phyloP scores from a whole-genome alignment of 2,329 filamentous ascomycete genomes.

The Scolecobasidium constrictum region DNA sequence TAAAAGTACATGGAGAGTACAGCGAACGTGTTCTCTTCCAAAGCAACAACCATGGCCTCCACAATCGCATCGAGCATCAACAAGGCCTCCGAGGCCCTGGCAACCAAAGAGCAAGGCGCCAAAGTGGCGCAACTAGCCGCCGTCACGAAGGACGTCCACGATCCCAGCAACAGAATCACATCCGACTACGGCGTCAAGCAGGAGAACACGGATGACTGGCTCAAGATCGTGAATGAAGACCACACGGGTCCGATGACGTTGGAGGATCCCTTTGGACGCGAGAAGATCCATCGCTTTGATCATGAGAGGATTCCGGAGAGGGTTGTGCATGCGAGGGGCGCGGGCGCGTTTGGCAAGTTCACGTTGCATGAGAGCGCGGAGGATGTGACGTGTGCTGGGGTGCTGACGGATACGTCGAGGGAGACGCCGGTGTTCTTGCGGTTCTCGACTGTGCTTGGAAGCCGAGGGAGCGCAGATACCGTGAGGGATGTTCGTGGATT shows the following conservation, averaged over 20 bases:
- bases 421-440: constrained; percentile 32
- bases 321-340: constrained; percentile 56
- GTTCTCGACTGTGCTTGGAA: constrained; percentile 35
- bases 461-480: constrained; percentile 33
- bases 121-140: constrained; percentile 53
- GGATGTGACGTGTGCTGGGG: constrained; percentile 51
- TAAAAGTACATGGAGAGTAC: too few relatives aligned
- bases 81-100: constrained; percentile 22
- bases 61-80: constrained; percentile 12
- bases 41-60: not conserved
- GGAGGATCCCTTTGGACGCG: constrained; percentile 61
- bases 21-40: not conserved
- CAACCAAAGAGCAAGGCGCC: constrained; percentile 22
- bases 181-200: constrained; percentile 70
- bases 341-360: constrained; percentile 56
- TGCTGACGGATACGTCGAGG: constrained; percentile 51
- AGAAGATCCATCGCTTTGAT: constrained; percentile 72
- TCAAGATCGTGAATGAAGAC: constrained; percentile 52
- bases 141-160: constrained; percentile 47
- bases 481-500: constrained; percentile 38
- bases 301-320: constrained; percentile 61
- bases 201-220: constrained; percentile 65
- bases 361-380: constrained; percentile 51
- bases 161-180: constrained; percentile 50
- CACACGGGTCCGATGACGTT: constrained; percentile 56